Evolutionary conservation across 2,329 filamentous ascomycete species (phyloP).

Genomic region (Penicillium palitans): DNA sequence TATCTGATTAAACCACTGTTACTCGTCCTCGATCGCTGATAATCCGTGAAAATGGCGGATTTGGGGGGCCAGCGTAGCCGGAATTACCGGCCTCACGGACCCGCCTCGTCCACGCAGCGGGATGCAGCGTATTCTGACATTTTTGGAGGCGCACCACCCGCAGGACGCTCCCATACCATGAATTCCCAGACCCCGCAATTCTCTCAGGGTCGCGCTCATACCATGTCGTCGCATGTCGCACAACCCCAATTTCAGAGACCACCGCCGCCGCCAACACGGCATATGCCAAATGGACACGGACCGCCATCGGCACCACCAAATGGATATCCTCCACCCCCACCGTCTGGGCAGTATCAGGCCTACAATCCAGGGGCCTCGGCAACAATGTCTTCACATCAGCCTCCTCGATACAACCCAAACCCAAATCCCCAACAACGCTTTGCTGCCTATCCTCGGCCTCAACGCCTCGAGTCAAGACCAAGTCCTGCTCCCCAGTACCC

Average conservation of each 20-base stretch:
- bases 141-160: conserved; percentile 82
- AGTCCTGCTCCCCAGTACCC: conserved; percentile 54
- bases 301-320: conserved; percentile 35
- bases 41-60: conserved; percentile 57
- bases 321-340: conserved; percentile 41
- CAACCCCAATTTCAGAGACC: conserved; percentile 47
- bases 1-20: conserved; percentile 6
- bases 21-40: conserved; percentile 4
- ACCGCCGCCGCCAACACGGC: conserved; percentile 46
- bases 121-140: conserved; percentile 97
- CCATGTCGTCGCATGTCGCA: conserved; percentile 63
- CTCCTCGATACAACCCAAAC: conserved; percentile 56
- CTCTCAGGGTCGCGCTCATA: conserved; percentile 71
- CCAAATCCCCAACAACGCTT: conserved; percentile 56
- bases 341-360: conserved; percentile 45
- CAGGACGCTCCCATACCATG: conserved; percentile 94
- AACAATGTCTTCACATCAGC: conserved; percentile 50
- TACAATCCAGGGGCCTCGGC: conserved; percentile 35
- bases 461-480: conserved; percentile 65
- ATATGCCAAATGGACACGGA: conserved; percentile 47
- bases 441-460: conserved; percentile 68
- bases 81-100: conserved; percentile 58
- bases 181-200: conserved; percentile 70
- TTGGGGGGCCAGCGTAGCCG: conserved; percentile 63
- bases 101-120: conserved; percentile 64